A percentile compares a stretch with the other conserved stretches of the same genome.
These are phyloP conservation scores for Epichloe hybrida DNA, from an alignment of 2,329 filamentous ascomycete species.

Conservation along the genomic window DNA sequence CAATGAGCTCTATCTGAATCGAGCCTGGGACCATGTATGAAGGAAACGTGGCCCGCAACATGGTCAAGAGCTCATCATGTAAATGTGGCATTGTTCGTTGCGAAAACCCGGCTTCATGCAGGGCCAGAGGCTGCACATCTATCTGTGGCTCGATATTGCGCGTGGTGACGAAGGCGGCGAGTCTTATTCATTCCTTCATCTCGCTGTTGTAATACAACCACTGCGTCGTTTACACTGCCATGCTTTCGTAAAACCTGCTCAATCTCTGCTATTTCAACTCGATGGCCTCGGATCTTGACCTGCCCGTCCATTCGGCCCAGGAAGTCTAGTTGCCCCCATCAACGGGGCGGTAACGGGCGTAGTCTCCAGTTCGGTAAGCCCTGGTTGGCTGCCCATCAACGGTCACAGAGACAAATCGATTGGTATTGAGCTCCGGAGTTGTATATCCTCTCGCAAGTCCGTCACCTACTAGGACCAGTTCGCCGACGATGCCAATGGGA, in stretches of 20 bases:
- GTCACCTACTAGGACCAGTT: background rate
- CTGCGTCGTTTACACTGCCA: background rate
- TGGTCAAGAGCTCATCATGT: background rate
- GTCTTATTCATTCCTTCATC: background rate
- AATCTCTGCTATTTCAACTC: background rate
- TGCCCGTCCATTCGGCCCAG: background rate
- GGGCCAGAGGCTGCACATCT: too few relatives aligned
- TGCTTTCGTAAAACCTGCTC: background rate
- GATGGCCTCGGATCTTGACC: background rate
- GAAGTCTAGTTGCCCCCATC: background rate
- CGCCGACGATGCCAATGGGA: background rate
- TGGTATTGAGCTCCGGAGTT: background rate
- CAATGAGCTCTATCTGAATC: slow-evolving; percentile 3
- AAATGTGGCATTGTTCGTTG: background rate
- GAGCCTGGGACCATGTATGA: slow-evolving; percentile 12
- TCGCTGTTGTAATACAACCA: background rate
- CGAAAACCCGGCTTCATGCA: background rate
- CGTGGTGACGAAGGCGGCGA: background rate
- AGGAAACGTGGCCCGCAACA: slow-evolving; percentile 5
- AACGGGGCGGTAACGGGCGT: background rate
- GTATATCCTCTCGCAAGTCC: slow-evolving; percentile 3
- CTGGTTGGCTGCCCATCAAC: background rate
- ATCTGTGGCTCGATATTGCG: background rate
- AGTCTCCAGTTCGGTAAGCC: background rate
- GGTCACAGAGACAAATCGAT: background rate